Evolutionary conservation across 1,284 basidiomycete genomes (phyloP).

Genomic region (Cutaneotrichosporon cutaneum): DNA sequence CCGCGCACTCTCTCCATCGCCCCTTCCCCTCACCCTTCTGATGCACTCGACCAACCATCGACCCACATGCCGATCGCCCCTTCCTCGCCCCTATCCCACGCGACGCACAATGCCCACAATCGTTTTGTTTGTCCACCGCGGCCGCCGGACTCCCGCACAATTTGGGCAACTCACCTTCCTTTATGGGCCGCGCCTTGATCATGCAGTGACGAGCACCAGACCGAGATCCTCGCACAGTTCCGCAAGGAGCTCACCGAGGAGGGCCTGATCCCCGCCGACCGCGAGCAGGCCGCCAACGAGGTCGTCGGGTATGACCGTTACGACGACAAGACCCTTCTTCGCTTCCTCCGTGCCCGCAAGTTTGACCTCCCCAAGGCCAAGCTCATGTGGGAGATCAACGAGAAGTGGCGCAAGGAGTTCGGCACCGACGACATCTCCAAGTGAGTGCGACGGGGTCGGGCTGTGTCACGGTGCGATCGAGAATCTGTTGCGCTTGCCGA

Average conservation of each 20-base stretch:
- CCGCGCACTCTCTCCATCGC: background rate
- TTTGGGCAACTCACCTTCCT: background rate
- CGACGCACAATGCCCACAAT: background rate
- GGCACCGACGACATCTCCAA: slow-evolving; percentile 81
- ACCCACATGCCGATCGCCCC: background rate
- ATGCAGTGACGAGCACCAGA: slow-evolving; percentile 60
- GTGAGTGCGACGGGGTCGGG: slow-evolving; percentile 56
- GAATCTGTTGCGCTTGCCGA: background rate
- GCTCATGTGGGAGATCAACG: slow-evolving; percentile 76
- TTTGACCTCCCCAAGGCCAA: slow-evolving; percentile 83
- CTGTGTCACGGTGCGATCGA: background rate
- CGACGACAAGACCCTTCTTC: slow-evolving; percentile 75
- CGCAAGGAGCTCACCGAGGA: slow-evolving; percentile 61
- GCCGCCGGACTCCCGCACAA: background rate
- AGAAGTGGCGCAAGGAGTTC: slow-evolving; percentile 89
- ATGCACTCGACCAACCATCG: background rate
- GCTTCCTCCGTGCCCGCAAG: slow-evolving; percentile 90
- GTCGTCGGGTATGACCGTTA: slow-evolving; percentile 61
- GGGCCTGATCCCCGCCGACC: slow-evolving; percentile 44
- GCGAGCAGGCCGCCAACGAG: slow-evolving; percentile 38
- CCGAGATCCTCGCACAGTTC: slow-evolving; percentile 70
- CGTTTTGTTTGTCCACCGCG: background rate
- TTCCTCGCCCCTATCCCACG: slow-evolving; percentile 2
- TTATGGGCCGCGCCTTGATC: background rate
- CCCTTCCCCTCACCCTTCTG: background rate